Evolutionary conservation across 768 basidiomycete genomes (phyloP), one percentile per base, ranked within the genome.

Genomic region (Gautieria morchelliformis): DNA sequence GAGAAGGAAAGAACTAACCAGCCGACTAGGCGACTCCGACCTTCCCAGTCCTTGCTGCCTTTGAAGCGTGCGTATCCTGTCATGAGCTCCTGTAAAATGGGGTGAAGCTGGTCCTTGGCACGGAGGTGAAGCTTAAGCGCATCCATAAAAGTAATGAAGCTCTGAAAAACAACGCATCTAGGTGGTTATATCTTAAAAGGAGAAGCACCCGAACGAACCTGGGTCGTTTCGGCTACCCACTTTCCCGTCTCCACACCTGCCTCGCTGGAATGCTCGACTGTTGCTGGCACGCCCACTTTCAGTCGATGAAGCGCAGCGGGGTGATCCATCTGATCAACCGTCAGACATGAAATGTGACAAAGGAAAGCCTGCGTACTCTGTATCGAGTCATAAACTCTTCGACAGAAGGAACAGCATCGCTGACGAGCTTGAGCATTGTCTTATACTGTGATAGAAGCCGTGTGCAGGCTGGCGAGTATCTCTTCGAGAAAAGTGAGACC

Each of bases 141-240:
- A 63, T 99, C 96, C 91, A 98, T 96, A 62, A 98, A 94, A 0
- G 95, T 98, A 62, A 99, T 98, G 61, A 98, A 99, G 68, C 85
- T 88, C 93, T 97, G 64, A 1, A 58, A 41, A 44, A 41, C 22
- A 24, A 41, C 46, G 15, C 22, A 56, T 30, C 19, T 9, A 20
- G 15, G 40, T 19, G 24, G 1, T 40, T 17, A n/a, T 40, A 8
- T n/a, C 9, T 10, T n/a, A 22, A 54, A 12, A 41, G 59, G 74
- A 56, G 45, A 37, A 4, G 35, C 9, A 37, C 14, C 9, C 14
- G 35, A 37, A 9, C 35, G 35, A 37, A 90, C 94, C 79, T 95
- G 91, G 0, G 95, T 98, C 5, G 95, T 97, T 70, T 97, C 92
- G 9, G 95, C 95, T 24, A 99, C 92, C 89, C 90, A 93, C 70